Conservation (phyloP, 208 protist species). For the Trypanosoma platydactyli region DNA sequence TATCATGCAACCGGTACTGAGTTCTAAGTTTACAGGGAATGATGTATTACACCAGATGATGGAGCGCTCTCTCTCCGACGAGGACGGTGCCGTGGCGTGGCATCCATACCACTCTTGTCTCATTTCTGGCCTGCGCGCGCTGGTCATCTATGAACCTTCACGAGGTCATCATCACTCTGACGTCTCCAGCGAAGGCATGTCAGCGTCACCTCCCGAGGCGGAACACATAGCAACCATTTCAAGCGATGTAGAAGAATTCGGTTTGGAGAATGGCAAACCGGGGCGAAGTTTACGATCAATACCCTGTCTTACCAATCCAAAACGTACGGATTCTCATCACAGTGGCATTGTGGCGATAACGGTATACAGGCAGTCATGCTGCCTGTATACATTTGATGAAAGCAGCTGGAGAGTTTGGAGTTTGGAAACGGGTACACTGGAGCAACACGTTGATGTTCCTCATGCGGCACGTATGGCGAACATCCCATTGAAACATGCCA, state of each 20-base stretch:
- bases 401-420: constrained; percentile 68
- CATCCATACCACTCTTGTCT: constrained; percentile 43
- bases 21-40: constrained; percentile 37
- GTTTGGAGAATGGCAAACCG: not conserved
- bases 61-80: constrained; percentile 56
- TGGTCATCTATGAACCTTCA: constrained; percentile 63
- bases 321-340: constrained; percentile 33
- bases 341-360: constrained; percentile 43
- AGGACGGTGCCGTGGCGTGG: constrained; percentile 65
- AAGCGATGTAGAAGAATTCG: not conserved
- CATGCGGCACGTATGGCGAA: constrained; percentile 37
- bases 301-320: not conserved
- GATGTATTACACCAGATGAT: constrained; percentile 67
- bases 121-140: constrained; percentile 66
- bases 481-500: constrained; percentile 43
- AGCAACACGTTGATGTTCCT: constrained; percentile 40
- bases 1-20: constrained; percentile 42
- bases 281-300: not conserved
- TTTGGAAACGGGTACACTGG: constrained; percentile 41
- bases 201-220: not conserved
- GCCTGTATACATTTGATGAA: constrained; percentile 73
- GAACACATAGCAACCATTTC: not conserved
- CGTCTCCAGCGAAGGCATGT: not conserved
- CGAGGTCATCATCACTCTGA: constrained; percentile 7
- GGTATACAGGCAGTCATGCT: constrained; percentile 29